Percentiles rank a stretch among this genome's conserved stretches.
These are phyloP conservation scores for Thoreauomyces humboldtii DNA, from an alignment of 192 early-diverging fungal genomes.

Conservation along the genomic window DNA sequence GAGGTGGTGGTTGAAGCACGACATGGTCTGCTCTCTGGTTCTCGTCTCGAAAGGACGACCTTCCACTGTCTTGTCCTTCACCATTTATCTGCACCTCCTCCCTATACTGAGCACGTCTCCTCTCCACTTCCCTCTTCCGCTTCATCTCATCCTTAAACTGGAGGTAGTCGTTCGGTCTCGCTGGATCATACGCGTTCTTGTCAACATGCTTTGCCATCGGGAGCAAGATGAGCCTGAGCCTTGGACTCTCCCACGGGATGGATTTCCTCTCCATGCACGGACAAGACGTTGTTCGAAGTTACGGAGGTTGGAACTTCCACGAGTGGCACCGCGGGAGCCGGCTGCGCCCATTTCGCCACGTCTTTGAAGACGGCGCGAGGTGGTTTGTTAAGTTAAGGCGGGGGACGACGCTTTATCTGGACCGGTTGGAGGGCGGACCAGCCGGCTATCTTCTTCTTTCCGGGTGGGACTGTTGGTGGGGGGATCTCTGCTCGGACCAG, in stretches of 20 bases:
- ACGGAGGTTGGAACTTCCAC: background rate
- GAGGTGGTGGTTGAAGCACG: too few relatives aligned
- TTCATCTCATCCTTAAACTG: constrained; percentile 61
- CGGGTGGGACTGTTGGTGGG: background rate
- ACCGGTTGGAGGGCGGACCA: constrained; percentile 4
- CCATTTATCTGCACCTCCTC: background rate
- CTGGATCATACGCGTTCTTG: constrained; percentile 46
- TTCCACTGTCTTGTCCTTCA: background rate
- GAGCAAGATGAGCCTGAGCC: too few relatives aligned
- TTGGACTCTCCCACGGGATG: background rate
- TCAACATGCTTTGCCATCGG: too few relatives aligned
- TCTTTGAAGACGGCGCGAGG: background rate
- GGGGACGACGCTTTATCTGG: background rate
- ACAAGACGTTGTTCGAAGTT: background rate
- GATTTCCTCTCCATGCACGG: background rate
- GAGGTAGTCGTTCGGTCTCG: constrained; percentile 71
- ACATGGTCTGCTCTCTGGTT: too few relatives aligned
- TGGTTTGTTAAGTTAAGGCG: background rate
- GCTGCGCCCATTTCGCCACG: constrained; percentile 8
- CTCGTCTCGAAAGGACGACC: too few relatives aligned
- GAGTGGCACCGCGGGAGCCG: constrained; percentile 1
- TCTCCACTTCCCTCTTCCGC: constrained; percentile 32
- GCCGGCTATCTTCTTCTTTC: constrained; percentile 4
- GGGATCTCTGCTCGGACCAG: too few relatives aligned
- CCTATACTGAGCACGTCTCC: background rate